These are phyloP conservation scores for Delonix regia DNA, from an alignment of 306 rosid species.

Conservation along the genomic window DNA sequence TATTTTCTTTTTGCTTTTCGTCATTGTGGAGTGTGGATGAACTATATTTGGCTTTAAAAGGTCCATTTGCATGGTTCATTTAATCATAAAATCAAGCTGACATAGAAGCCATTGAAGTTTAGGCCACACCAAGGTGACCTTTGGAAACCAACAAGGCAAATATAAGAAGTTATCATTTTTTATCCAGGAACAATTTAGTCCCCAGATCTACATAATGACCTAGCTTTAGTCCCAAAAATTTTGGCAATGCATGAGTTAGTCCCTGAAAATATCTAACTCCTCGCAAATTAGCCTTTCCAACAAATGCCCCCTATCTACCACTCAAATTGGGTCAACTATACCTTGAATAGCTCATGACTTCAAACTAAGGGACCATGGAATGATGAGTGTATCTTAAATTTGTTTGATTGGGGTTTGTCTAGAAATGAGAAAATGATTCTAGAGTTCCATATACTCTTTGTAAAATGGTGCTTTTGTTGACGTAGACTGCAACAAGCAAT, in stretches of 20 bases:
- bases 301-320: no score
- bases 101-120: slow-evolving; percentile 10
- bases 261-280: not conserved
- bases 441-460: not conserved
- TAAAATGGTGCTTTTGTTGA: not conserved
- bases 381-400: not conserved
- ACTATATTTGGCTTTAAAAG: slow-evolving; percentile 6
- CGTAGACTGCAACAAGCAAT: not conserved
- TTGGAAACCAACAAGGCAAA: not conserved
- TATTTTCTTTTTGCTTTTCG: not conserved
- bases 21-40: not conserved
- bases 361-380: not conserved
- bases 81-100: slow-evolving; percentile 25
- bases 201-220: not conserved
- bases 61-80: no score
- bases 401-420: not conserved
- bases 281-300: not conserved
- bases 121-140: not conserved
- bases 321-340: not conserved
- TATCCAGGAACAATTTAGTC: not conserved
- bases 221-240: not conserved
- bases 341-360: not conserved
- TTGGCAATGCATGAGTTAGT: not conserved
- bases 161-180: slow-evolving; percentile 7
- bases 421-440: not conserved